Base-by-base conservation (phyloP, 164 flowering plant species). In the Tetracentron sinense region DNA sequence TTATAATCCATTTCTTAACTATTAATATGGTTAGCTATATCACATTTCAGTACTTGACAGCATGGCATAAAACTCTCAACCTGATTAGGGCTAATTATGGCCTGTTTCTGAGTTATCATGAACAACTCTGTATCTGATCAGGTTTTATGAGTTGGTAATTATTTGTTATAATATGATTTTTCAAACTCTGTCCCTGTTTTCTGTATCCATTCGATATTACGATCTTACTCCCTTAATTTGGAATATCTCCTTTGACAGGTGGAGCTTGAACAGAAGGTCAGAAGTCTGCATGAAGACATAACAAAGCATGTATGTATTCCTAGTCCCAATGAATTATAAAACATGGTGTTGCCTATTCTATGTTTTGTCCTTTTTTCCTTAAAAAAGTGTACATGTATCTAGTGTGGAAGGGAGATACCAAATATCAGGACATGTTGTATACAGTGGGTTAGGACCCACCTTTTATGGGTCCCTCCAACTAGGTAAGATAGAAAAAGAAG, bases 221-320 rank as follows among this genome's bases (percentile, higher is more conserved):
- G n/a, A n/a, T n/a, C n/a, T n/a, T n/a, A n/a, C n/a, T n/a, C n/a
- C n/a, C n/a, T 16, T 21, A 20, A 25, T 20, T 15, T 35, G 23
- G 30, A 54, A 22, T 47, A 6, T 44, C 16, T 54, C 44, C 23
- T 61, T 56, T 58, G 50, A 17, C 73, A 85, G 89, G 81, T 62
- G 69, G 84, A 84, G 70, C 72, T 85, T 66, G 76, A 85, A 56
- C 54, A 71, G 64, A 85, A 84, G 71, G 86, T 76, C 30, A 68
- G 35, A 65, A 52, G 26, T 65, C 74, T 88, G 54, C 95, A 82
- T 62, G 74, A 78, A 71, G 82, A 80, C 56, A 72, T 84, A 58
- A 88, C 80, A 19, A 72, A 76, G 35, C 82, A 87, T 69, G 94
- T 87, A 78, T 4, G 78, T 50, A 29, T 20, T 15, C 30, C 26